A percentile compares a stretch with the other conserved stretches of the same genome.
Conservation (phyloP, 441 rosid species). For the Geranium incanum region DNA sequence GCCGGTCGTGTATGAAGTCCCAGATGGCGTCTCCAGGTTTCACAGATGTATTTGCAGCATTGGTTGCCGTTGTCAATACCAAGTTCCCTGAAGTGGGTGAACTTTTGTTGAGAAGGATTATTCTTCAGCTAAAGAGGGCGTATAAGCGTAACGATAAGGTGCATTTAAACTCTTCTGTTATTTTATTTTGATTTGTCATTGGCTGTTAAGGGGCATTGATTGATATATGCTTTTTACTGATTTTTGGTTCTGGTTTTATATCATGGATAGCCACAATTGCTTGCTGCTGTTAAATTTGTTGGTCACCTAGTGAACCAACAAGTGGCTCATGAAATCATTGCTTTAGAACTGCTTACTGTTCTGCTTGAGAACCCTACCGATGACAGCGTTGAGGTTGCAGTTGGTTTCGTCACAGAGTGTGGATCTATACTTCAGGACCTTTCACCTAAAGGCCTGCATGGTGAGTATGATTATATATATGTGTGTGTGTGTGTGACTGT, state of each 20-base stretch:
- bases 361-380: constrained; percentile 72
- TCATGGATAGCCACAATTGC: constrained; percentile 62
- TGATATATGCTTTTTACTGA: neutral
- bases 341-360: constrained; percentile 61
- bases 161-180: constrained; percentile 6
- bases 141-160: constrained; percentile 85
- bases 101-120: constrained; percentile 71
- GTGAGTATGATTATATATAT: constrained; percentile 29
- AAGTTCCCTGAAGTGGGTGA: constrained; percentile 89
- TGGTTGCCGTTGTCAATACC: constrained; percentile 74
- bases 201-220: neutral
- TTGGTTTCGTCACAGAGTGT: constrained; percentile 79
- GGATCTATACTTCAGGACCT: constrained; percentile 85
- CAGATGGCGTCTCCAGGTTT: constrained; percentile 95
- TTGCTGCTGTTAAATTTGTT: constrained; percentile 80
- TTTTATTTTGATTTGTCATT: constrained; percentile 9
- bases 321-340: constrained; percentile 79
- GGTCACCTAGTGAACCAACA: constrained; percentile 92
- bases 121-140: constrained; percentile 84
- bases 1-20: constrained; percentile 88
- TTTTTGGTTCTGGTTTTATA: constrained; percentile 13
- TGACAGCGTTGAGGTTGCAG: constrained; percentile 94
- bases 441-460: constrained; percentile 79
- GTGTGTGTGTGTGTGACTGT: too few relatives aligned
- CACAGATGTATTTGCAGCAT: constrained; percentile 79